Evolutionary conservation across 306 rosid species (phyloP), one percentile per base, ranked within the genome.

Genomic region (Benincasa hispida): DNA sequence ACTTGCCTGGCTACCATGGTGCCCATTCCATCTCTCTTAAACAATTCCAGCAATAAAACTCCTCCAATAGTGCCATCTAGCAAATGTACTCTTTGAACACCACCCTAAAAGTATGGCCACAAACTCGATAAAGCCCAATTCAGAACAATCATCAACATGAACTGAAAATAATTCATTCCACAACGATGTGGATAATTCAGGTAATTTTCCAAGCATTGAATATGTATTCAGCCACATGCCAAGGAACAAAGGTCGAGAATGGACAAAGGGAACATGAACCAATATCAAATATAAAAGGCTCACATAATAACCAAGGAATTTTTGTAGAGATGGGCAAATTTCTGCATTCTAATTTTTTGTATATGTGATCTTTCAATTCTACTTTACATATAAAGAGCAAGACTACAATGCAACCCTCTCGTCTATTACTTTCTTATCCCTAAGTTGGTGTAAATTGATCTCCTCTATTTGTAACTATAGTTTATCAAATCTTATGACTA

Each of bases 51-150:
- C 83, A 92, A 79, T 78, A 95, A 81, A 79, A 95, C 98, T 80
- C 98, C 99, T 61, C 93, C 86, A 77, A 85, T 86, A 53, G 99
- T 95, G 65, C 97, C 99, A 85, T 95, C 98, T 79, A 95, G 81
- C 86, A 95, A 82, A 89, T 92, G 99, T 62, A 95, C 99, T 88
- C 99, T 90, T 88, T 95, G 95, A 79, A 95, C 99, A 48, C 99
- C 99, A 34, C 96, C 93, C 99, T 94, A 89, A 77, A 65, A 87
- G 57, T 8, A 70, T 27, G 57, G 18, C 14, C 85, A 55, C 80
- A 81, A 82, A 53, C 19, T 54, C 41, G 47, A 47, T 47, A 6
- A 3, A 47, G 72, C 72, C 17, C 76, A 47, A 15, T 48, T 70
- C 41, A 15, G 22, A 11, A 10, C 39, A 70, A 27, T 47, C 58